Percentiles rank a stretch among this genome's conserved stretches.
Conservation (phyloP, 441 rosid species). For the Eutrema salsugineum region DNA sequence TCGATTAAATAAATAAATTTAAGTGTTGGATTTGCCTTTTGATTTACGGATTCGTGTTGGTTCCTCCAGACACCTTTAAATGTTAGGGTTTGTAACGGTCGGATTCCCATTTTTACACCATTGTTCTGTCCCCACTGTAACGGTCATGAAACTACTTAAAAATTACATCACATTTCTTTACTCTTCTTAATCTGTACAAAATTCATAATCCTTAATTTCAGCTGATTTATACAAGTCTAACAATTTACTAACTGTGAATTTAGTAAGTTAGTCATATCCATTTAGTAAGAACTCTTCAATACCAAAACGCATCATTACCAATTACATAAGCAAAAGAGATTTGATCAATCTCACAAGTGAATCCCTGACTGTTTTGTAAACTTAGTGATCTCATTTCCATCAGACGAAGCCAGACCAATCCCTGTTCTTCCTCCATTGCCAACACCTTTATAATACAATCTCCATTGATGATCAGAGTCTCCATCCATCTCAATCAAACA, state of each 20-base stretch:
- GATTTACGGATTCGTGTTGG: not conserved
- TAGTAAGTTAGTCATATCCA: too few relatives aligned
- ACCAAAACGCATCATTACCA: not conserved
- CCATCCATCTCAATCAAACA: slow-evolving; percentile 49
- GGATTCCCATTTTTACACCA: slow-evolving; percentile 4
- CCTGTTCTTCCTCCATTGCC: slow-evolving; percentile 48
- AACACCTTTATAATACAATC: slow-evolving; percentile 47
- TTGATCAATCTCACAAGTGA: slow-evolving; percentile 30
- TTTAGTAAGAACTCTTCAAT: too few relatives aligned
- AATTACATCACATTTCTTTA: not conserved
- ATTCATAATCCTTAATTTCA: not conserved
- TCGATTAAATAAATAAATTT: not conserved
- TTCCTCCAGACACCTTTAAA: slow-evolving; percentile 20
- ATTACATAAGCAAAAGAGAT: not conserved
- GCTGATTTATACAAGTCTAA: too few relatives aligned
- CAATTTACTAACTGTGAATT: not conserved
- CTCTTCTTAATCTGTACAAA: not conserved
- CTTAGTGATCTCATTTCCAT: slow-evolving; percentile 35
- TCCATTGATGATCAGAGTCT: slow-evolving; percentile 40
- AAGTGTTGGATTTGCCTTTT: not conserved
- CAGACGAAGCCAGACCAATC: slow-evolving; percentile 50
- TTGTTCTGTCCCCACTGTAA: slow-evolving; percentile 13
- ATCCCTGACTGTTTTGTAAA: slow-evolving; percentile 47
- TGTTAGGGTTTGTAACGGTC: slow-evolving; percentile 49
- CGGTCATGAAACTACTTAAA: slow-evolving; percentile 13